Evolutionary conservation across 169 alveolate genomes (phyloP).

Genomic region (Eimeria praecox): DNA sequence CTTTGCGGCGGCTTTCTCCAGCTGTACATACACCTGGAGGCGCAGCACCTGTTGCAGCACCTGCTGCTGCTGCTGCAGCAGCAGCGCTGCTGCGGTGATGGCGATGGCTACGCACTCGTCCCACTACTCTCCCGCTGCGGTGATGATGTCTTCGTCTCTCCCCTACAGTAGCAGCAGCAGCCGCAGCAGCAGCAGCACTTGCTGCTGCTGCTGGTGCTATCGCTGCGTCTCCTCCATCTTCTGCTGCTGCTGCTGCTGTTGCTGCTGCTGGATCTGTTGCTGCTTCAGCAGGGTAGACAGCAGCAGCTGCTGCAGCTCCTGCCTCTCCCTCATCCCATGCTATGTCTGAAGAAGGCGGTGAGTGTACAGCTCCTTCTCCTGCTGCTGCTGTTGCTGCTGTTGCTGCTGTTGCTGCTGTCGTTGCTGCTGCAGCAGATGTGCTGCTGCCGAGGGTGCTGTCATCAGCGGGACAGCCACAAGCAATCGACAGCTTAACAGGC

Average conservation of each 20-base stretch:
- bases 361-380: too few species aligned
- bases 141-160: neutral
- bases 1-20: slow-evolving; percentile 15
- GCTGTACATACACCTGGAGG: slow-evolving; percentile 19
- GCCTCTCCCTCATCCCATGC: neutral
- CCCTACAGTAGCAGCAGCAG: neutral
- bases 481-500: too few species aligned
- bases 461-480: too few species aligned
- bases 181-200: neutral
- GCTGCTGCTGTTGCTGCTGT: neutral
- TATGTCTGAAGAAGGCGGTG: neutral
- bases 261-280: neutral
- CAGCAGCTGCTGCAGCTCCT: neutral
- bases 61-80: slow-evolving; percentile 5
- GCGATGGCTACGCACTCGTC: neutral
- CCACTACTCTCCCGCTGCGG: neutral
- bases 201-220: neutral
- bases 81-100: neutral
- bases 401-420: neutral
- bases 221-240: too few species aligned
- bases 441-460: too few species aligned
- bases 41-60: slow-evolving; percentile 24
- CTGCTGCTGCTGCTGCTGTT: neutral
- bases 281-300: neutral
- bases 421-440: neutral